Conservation (phyloP, 345 rosid genomes). For the Kandelia obovata region DNA sequence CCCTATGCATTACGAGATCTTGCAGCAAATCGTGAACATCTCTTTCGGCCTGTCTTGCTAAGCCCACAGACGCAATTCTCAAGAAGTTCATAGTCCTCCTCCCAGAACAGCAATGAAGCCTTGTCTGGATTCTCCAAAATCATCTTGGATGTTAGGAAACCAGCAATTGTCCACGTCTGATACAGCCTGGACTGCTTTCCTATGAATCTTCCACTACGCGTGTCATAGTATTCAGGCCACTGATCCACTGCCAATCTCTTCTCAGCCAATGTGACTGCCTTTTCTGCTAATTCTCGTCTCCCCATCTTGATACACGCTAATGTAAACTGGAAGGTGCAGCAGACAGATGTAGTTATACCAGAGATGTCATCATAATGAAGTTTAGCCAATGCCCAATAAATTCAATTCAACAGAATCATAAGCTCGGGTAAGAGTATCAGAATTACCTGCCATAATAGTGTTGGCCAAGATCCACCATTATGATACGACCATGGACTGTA, state of each 20-base stretch:
- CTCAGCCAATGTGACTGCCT: conserved; percentile 70
- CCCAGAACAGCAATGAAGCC: conserved; percentile 78
- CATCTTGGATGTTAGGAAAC: conserved; percentile 78
- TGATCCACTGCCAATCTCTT: conserved; percentile 54
- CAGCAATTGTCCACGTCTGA: conserved; percentile 90
- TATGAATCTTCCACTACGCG: conserved; percentile 60
- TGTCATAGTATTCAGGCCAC: conserved; percentile 97
- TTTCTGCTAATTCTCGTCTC: conserved; percentile 64
- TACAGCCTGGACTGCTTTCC: conserved; percentile 76
- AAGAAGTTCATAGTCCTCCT: conserved; percentile 85
- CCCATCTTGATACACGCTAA: conserved; percentile 92
- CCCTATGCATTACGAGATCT: conserved; percentile 26
- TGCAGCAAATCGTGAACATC: conserved; percentile 57
- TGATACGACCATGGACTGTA: conserved; percentile 97
- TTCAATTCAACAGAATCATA: background rate
- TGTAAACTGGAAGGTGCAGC: conserved; percentile 52
- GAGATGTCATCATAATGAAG: background rate
- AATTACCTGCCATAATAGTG: conserved; percentile 88
- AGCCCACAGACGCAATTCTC: conserved; percentile 78
- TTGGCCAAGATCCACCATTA: conserved; percentile 97
- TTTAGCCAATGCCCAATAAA: background rate
- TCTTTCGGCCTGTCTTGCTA: conserved; percentile 48
- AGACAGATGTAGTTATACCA: too few species aligned
- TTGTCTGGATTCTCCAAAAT: conserved; percentile 79
- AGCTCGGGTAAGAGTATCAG: background rate